These are phyloP conservation scores for Hyphodiscus hymeniophilus DNA, from an alignment of 495 filamentous ascomycete genomes.

Conservation along the genomic window DNA sequence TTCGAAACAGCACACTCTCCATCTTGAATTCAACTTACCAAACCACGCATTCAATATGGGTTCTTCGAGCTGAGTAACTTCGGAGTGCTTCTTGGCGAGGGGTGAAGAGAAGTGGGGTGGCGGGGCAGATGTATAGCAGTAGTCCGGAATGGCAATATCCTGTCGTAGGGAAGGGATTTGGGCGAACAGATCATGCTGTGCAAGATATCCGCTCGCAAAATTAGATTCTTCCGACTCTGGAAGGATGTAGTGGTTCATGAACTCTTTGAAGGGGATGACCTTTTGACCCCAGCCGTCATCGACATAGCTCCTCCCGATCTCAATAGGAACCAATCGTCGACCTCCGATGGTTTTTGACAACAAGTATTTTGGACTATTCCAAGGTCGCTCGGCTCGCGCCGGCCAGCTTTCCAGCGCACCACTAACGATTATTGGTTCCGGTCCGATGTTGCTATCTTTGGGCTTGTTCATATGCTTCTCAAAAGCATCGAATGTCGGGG, in stretches of 20 bases:
- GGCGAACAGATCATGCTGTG: conserved; percentile 78
- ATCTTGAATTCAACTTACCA: too few relatives aligned
- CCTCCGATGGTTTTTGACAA: conserved; percentile 67
- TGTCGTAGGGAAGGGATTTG: conserved; percentile 72
- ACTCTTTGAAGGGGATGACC: conserved; percentile 68
- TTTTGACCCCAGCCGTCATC: conserved; percentile 80
- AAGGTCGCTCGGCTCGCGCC: conserved; percentile 57
- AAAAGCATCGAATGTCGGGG: conserved; percentile 53
- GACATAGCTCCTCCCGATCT: conserved; percentile 85
- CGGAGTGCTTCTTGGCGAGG: conserved; percentile 27
- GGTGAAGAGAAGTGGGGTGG: conserved; percentile 39
- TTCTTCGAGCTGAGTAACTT: conserved; percentile 28
- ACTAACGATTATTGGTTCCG: conserved; percentile 62
- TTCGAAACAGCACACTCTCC: too few relatives aligned
- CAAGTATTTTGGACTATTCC: conserved; percentile 69
- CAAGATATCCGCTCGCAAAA: conserved; percentile 52
- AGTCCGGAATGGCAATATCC: conserved; percentile 78
- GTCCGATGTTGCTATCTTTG: conserved; percentile 20
- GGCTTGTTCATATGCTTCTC: conserved; percentile 45
- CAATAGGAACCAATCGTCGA: conserved; percentile 74
- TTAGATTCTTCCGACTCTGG: conserved; percentile 27
- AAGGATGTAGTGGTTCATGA: conserved; percentile 46
- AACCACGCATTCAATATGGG: conserved; percentile 85
- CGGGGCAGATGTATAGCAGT: conserved; percentile 65
- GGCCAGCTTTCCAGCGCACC: conserved; percentile 66